A percentile compares a stretch with the other conserved stretches of the same genome.
Evolutionary conservation across 1,139 yeast species (phyloP).

Genomic region (Magnusiomyces tetraspermus): DNA sequence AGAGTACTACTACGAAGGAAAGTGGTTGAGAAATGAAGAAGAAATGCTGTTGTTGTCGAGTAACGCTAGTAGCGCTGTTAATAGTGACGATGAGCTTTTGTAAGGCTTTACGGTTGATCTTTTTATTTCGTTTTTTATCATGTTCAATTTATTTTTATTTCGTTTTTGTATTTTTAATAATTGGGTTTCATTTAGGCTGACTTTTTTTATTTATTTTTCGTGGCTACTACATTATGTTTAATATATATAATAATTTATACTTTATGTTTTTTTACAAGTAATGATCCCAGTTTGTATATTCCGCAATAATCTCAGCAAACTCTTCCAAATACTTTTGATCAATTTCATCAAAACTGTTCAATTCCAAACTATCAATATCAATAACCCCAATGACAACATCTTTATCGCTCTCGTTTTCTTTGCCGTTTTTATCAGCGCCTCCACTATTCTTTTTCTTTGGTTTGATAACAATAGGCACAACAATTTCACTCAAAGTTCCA

Average conservation of each 20-base stretch:
- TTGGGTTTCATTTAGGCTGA: too few species aligned
- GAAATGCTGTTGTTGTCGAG: not conserved
- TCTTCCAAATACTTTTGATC: constrained; percentile 55
- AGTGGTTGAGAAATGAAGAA: too few species aligned
- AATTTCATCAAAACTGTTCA: constrained; percentile 52
- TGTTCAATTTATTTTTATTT: too few species aligned
- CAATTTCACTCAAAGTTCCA: constrained; percentile 85
- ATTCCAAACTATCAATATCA: constrained; percentile 69
- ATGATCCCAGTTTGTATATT: not conserved
- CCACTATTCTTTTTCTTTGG: not conserved
- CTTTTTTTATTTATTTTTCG: too few species aligned
- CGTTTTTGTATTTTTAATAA: too few species aligned
- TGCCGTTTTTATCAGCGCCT: constrained; percentile 29
- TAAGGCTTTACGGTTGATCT: not conserved
- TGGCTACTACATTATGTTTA: too few species aligned
- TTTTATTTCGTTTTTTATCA: not conserved
- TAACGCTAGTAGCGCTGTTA: not conserved
- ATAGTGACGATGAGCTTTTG: not conserved
- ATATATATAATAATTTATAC: too few species aligned
- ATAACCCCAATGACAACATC: constrained; percentile 56
- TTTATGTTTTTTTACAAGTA: not conserved
- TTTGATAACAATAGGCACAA: constrained; percentile 55
- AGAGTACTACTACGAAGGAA: too few species aligned
- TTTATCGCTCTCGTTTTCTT: too few species aligned
- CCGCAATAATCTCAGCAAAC: constrained; percentile 41